Evolutionary conservation across 208 protist species (phyloP), one percentile per base, ranked within the genome.

Genomic region (Acanthamoeba castellanii): DNA sequence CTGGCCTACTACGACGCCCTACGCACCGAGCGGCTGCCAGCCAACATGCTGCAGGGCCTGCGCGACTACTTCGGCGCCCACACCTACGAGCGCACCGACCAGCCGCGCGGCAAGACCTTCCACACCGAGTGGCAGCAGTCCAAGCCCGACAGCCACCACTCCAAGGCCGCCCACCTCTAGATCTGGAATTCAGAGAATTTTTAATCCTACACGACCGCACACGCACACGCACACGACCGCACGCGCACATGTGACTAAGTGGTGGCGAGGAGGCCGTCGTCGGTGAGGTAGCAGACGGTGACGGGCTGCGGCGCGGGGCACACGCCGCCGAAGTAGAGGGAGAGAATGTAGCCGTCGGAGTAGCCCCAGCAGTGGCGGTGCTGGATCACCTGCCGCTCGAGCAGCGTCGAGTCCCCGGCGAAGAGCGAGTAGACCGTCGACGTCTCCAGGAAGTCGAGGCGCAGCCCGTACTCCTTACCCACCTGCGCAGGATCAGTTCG

Each of bases 1-100:
- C 96, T 99, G 30, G 76, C 95, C 14, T 99, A 98, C 95, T 99
- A 97, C 95, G 98, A 99, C 89, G 84, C 94, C n/a, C 98, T 98
- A 81, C 76, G 98, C 68, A 91, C 72, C n/a, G 95, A 68, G 25
- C 30, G 87, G 2, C 95, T 98, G 0, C 97, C 98, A n/a, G 98
- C 98, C 6, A 99, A 99, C 92, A 55, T 99, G 2, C 87, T 99
- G 22, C 98, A 99, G 96, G 98, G 92, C 18, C 97, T 96, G 94
- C 95, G 98, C 66, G 98, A 99, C 95, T 99, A 97, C 96, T 99
- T 99, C 96, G 98, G 98, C 47, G 98, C 98, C 52, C 98, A 99
- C 95, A 99, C 98, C 22, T 99, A 98, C 78, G 96, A 99, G 95
- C 95, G 97, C 74, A 20, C 98, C 1, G 98, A 98, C 84, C 87